A percentile compares a stretch with the other conserved stretches of the same genome.
These are phyloP conservation scores for Boletus subparvulus DNA, from an alignment of 768 basidiomycete genomes.

Conservation along the genomic window DNA sequence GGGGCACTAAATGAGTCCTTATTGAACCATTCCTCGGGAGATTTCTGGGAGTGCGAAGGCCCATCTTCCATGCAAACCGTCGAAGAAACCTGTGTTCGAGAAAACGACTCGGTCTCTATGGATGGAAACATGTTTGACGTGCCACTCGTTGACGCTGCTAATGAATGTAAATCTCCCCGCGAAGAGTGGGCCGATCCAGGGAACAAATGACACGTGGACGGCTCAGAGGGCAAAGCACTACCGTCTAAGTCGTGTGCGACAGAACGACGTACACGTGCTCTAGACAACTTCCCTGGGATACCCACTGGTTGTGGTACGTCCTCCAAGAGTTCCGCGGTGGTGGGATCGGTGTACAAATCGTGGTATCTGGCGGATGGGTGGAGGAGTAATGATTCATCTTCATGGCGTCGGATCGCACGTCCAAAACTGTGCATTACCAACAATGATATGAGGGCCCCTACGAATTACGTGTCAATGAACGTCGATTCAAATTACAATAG, in stretches of 20 bases:
- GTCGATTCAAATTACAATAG: neutral
- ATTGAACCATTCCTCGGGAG: conserved; percentile 7
- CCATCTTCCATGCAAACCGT: conserved; percentile 9
- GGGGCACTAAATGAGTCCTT: neutral
- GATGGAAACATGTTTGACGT: conserved; percentile 13
- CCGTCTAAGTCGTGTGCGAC: neutral
- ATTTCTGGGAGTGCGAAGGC: neutral
- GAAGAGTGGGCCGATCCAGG: conserved; percentile 6
- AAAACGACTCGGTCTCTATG: conserved; percentile 10
- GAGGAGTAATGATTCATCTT: conserved; percentile 4
- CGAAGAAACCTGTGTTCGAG: neutral
- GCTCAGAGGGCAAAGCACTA: neutral
- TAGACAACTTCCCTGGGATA: neutral
- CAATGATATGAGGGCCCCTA: conserved; percentile 4
- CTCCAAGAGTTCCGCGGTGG: conserved; percentile 6
- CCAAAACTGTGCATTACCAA: conserved; percentile 4
- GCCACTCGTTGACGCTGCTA: conserved; percentile 12
- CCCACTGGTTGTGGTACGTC: neutral
- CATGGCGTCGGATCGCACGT: conserved; percentile 6
- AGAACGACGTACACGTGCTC: neutral
- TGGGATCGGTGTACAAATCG: conserved; percentile 6
- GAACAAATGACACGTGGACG: conserved; percentile 10
- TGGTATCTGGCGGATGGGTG: conserved; percentile 3
- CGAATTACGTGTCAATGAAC: conserved; percentile 7
- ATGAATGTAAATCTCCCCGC: conserved; percentile 11